Evolutionary conservation across 164 flowering plant species (phyloP).

Genomic region (Tinospora cordifolia): DNA sequence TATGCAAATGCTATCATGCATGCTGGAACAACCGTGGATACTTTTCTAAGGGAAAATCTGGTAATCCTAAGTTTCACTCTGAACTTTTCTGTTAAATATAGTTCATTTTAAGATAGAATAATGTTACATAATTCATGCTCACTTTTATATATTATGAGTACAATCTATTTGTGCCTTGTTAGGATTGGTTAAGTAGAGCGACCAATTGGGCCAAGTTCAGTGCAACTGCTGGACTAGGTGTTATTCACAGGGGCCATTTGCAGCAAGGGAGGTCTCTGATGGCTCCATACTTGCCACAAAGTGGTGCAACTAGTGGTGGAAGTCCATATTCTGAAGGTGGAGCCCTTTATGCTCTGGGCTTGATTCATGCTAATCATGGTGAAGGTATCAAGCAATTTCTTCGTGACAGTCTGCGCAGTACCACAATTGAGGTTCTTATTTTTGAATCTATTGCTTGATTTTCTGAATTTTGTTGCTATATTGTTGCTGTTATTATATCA

Average conservation of each 20-base stretch:
- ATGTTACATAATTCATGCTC: neutral
- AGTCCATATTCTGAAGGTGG: constrained; percentile 98
- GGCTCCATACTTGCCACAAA: constrained; percentile 90
- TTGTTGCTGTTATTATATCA: neutral
- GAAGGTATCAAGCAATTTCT: constrained; percentile 89
- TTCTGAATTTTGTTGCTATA: neutral
- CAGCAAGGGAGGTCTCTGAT: constrained; percentile 88
- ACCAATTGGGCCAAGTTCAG: constrained; percentile 95
- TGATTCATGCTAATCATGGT: constrained; percentile 94
- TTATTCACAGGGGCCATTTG: constrained; percentile 81
- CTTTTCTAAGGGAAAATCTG: constrained; percentile 82
- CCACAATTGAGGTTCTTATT: constrained; percentile 66
- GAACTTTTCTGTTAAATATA: neutral
- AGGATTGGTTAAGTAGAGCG: constrained; percentile 92
- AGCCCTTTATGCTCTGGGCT: constrained; percentile 83
- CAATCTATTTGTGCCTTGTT: constrained; percentile 12
- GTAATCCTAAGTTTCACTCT: constrained; percentile 26
- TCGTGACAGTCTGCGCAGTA: constrained; percentile 74
- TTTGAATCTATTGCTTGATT: neutral
- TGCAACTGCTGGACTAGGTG: constrained; percentile 92
- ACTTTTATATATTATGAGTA: neutral
- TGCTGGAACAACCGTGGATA: constrained; percentile 93
- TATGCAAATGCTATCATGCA: constrained; percentile 95
- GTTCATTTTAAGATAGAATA: neutral
- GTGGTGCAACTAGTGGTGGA: constrained; percentile 80